These are phyloP conservation scores for Microsporum ferrugineum DNA, from an alignment of 2,329 filamentous ascomycete genomes.

Conservation along the genomic window DNA sequence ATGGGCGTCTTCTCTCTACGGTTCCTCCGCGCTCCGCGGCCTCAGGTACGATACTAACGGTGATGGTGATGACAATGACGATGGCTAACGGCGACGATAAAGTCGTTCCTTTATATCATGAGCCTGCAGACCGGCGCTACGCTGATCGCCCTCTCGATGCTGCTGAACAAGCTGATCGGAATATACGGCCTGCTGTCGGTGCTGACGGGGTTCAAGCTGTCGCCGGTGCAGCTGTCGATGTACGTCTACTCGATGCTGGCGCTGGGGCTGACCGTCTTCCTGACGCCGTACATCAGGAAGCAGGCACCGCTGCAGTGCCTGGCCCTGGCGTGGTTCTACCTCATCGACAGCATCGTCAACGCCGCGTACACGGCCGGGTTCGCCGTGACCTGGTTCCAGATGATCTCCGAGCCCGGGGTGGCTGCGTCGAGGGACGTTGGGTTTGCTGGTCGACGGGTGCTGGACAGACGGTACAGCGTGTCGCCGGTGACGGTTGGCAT, in stretches of 20 bases:
- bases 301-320: conserved; percentile 70
- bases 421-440: conserved; percentile 46
- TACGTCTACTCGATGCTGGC: conserved; percentile 76
- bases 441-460: conserved; percentile 50
- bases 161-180: conserved; percentile 87
- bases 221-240: conserved; percentile 73
- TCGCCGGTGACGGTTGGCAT: conserved; percentile 46
- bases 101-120: conserved; percentile 80
- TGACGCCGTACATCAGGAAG: conserved; percentile 68
- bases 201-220: conserved; percentile 74
- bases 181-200: conserved; percentile 83
- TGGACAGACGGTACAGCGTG: conserved; percentile 37
- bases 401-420: conserved; percentile 44
- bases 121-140: conserved; percentile 78
- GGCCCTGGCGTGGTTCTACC: conserved; percentile 72
- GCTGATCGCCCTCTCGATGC: conserved; percentile 67
- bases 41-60: conserved; percentile 29
- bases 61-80: background rate
- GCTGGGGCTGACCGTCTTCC: conserved; percentile 55
- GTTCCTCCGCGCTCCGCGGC: conserved; percentile 40
- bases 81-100: conserved; percentile 9
- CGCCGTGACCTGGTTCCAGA: conserved; percentile 73
- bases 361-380: conserved; percentile 71
- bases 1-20: conserved; percentile 30
- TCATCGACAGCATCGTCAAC: conserved; percentile 72